Conservation (phyloP, 2,329 filamentous ascomycete species). For the Fusarium pseudograminearum region DNA sequence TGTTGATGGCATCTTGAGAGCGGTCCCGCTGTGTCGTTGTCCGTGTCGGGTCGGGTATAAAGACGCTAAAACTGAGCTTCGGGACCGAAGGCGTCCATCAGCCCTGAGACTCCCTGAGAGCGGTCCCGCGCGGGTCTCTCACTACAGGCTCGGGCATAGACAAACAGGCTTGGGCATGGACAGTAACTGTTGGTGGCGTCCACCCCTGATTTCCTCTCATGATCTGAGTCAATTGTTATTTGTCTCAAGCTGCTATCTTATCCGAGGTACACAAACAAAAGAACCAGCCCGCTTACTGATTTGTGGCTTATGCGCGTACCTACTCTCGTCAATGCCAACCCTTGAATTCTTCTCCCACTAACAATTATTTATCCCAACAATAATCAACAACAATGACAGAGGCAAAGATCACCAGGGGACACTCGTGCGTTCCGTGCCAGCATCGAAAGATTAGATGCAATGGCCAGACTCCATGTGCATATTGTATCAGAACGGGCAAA, state of each 20-base stretch:
- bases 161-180: not conserved
- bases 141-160: not conserved
- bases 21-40: not conserved
- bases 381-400: not conserved
- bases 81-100: conserved; percentile 3
- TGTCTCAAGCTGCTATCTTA: not conserved
- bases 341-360: not conserved
- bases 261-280: not conserved
- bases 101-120: not conserved
- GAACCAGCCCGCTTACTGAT: not conserved
- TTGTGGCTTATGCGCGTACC: not conserved
- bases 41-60: not conserved
- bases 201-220: not conserved
- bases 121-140: not conserved
- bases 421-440: conserved; percentile 7
- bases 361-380: not conserved
- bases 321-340: not conserved
- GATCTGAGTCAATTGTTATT: not conserved
- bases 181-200: not conserved
- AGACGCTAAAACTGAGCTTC: not conserved
- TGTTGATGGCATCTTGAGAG: not conserved
- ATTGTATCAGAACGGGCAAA: conserved; percentile 10
- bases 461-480: conserved; percentile 4
- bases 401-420: conserved; percentile 7
- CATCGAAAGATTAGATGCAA: conserved; percentile 17